A percentile compares a stretch with the other conserved stretches of the same genome.
Conservation (phyloP, 2,329 filamentous ascomycete genomes). For the Ophiostoma sp. region DNA sequence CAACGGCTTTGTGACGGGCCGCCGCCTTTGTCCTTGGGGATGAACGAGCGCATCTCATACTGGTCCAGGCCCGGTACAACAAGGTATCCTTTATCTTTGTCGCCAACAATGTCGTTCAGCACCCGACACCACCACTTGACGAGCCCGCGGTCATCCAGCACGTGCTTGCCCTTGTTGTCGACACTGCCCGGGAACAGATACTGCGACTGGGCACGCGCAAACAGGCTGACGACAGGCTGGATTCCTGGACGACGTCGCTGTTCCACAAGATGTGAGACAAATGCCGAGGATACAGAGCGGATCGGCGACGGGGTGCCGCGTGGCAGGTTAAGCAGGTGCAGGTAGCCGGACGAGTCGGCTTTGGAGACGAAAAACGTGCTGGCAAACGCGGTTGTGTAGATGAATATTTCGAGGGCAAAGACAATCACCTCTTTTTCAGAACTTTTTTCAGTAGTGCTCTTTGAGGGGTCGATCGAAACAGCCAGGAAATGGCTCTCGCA, state of each 20-base stretch:
- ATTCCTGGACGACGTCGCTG: conserved; percentile 58
- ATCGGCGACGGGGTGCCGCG: conserved; percentile 65
- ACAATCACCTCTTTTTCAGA: conserved; percentile 53
- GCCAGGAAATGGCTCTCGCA: conserved; percentile 75
- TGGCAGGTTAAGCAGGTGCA: conserved; percentile 61
- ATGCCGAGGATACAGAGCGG: conserved; percentile 65
- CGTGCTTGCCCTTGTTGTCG: conserved; percentile 79
- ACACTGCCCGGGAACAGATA: conserved; percentile 93
- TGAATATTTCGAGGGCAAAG: conserved; percentile 78
- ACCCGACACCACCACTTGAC: conserved; percentile 96
- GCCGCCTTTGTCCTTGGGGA: conserved; percentile 46
- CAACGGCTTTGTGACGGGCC: conserved; percentile 27
- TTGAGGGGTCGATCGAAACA: conserved; percentile 42
- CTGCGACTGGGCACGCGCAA: conserved; percentile 85
- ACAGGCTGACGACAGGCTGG: conserved; percentile 76
- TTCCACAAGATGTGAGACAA: conserved; percentile 69
- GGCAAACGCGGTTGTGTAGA: conserved; percentile 75
- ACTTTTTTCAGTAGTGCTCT: conserved; percentile 12
- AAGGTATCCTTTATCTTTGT: conserved; percentile 62
- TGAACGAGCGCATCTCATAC: conserved; percentile 73
- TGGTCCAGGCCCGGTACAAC: conserved; percentile 80
- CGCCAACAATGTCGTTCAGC: conserved; percentile 65
- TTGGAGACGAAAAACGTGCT: conserved; percentile 94
- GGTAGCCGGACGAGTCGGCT: conserved; percentile 89
- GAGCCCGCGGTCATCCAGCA: conserved; percentile 81